A percentile compares a stretch with the other conserved stretches of the same genome.
phyloP scores from a whole-genome alignment of 768 basidiomycete species.

The Hericium coralloides region DNA sequence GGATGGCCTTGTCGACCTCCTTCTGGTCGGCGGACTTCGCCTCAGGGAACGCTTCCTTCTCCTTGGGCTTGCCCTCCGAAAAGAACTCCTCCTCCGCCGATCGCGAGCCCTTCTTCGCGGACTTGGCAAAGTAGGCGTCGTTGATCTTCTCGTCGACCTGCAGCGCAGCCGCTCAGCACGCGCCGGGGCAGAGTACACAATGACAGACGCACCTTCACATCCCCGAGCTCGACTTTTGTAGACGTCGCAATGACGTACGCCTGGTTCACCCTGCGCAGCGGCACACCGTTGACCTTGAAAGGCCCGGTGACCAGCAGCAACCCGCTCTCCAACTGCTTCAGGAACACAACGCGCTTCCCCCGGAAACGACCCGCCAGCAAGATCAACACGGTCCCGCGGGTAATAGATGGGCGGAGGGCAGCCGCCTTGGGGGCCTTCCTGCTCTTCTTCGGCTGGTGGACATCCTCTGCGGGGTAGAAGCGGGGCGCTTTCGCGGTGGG shows the following conservation, averaged over 20 bases:
- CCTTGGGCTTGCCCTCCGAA: conserved; percentile 84
- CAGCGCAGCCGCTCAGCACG: background rate
- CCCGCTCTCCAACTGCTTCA: conserved; percentile 92
- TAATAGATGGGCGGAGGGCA: conserved; percentile 78
- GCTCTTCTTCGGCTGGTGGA: conserved; percentile 83
- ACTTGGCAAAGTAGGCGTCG: conserved; percentile 91
- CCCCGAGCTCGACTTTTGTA: conserved; percentile 78
- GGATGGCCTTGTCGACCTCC: conserved; percentile 67
- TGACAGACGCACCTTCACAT: conserved; percentile 50
- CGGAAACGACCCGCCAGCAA: conserved; percentile 96
- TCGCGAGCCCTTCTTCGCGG: conserved; percentile 51
- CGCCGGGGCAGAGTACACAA: background rate
- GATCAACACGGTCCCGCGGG: conserved; percentile 91
- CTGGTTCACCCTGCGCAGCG: conserved; percentile 95
- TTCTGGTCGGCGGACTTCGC: conserved; percentile 90
- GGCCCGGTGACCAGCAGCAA: conserved; percentile 94
- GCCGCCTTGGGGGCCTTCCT: conserved; percentile 80
- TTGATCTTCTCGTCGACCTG: conserved; percentile 86
- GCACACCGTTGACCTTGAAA: conserved; percentile 97
- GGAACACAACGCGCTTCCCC: conserved; percentile 96
- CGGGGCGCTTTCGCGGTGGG: conserved; percentile 80
- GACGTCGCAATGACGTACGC: conserved; percentile 98
- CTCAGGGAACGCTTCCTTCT: conserved; percentile 78
- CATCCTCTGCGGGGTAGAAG: conserved; percentile 95
- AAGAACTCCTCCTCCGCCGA: conserved; percentile 98